phyloP scores from a whole-genome alignment of 768 basidiomycete species.

The Pluteus cervinus region DNA sequence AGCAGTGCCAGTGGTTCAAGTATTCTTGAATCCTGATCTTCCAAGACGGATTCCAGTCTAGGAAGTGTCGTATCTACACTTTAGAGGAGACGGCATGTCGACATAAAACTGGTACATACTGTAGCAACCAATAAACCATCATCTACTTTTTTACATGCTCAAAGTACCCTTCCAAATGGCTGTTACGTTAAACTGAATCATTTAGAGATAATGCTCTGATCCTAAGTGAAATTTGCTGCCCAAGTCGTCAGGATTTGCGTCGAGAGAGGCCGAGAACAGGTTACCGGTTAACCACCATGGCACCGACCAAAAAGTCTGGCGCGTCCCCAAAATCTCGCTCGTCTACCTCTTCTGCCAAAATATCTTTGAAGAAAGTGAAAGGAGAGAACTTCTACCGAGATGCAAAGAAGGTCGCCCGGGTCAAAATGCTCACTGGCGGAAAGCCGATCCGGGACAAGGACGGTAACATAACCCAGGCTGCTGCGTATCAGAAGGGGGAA shows the following conservation, averaged over 20 bases:
- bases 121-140: slow-evolving; percentile 1
- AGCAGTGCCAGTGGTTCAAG: slow-evolving; percentile 69
- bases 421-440: slow-evolving; percentile 92
- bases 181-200: too few relatives aligned
- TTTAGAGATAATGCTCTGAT: not conserved
- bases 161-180: too few relatives aligned
- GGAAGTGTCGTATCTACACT: slow-evolving; percentile 58
- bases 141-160: too few relatives aligned
- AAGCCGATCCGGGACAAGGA: slow-evolving; percentile 87
- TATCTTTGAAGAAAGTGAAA: slow-evolving; percentile 65
- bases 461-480: slow-evolving; percentile 90
- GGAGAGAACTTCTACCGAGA: slow-evolving; percentile 99
- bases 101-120: slow-evolving; percentile 48
- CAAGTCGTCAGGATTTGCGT: too few relatives aligned
- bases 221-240: not conserved
- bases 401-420: slow-evolving; percentile 78
- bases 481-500: slow-evolving; percentile 95
- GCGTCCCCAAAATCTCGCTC: slow-evolving; percentile 36
- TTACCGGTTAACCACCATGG: slow-evolving; percentile 22
- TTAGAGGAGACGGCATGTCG: slow-evolving; percentile 58
- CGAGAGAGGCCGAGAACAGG: too few relatives aligned
- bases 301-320: slow-evolving; percentile 29
- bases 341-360: slow-evolving; percentile 39
- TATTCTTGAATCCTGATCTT: slow-evolving; percentile 49
- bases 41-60: slow-evolving; percentile 50